Evolutionary conservation across 768 basidiomycete species (phyloP).

Genomic region (Psilocybe cyanescens): DNA sequence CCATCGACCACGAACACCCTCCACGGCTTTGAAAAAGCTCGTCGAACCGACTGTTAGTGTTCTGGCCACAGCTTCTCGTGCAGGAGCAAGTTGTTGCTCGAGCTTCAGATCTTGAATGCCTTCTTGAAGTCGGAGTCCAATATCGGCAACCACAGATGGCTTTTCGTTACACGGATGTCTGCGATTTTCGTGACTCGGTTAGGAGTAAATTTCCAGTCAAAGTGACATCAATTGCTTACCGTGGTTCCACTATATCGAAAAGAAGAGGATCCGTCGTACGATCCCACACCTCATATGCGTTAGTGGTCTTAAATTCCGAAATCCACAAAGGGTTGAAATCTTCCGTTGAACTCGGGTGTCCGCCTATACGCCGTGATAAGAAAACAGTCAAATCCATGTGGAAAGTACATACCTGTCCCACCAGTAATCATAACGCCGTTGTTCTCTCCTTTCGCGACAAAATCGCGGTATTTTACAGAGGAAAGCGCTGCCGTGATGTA

Average conservation of each 20-base stretch:
- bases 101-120: conserved; percentile 93
- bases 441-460: conserved; percentile 69
- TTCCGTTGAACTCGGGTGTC: conserved; percentile 60
- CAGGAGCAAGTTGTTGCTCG: conserved; percentile 92
- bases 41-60: conserved; percentile 77
- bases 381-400: background rate
- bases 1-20: conserved; percentile 85
- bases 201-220: background rate
- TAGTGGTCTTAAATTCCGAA: conserved; percentile 83
- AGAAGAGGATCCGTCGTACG: conserved; percentile 87
- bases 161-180: conserved; percentile 96
- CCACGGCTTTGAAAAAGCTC: conserved; percentile 87
- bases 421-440: conserved; percentile 70
- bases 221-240: conserved; percentile 44
- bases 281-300: conserved; percentile 91
- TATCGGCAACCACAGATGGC: conserved; percentile 86
- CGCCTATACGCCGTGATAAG: conserved; percentile 36
- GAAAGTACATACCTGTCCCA: conserved; percentile 46
- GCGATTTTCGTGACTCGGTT: background rate
- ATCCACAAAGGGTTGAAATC: conserved; percentile 93
- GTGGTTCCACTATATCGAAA: conserved; percentile 95
- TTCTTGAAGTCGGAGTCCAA: conserved; percentile 89
- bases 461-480: conserved; percentile 90
- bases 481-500: conserved; percentile 90
- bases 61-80: conserved; percentile 84